phyloP scores from a whole-genome alignment of 495 filamentous ascomycete species.

The Podospora conica region DNA sequence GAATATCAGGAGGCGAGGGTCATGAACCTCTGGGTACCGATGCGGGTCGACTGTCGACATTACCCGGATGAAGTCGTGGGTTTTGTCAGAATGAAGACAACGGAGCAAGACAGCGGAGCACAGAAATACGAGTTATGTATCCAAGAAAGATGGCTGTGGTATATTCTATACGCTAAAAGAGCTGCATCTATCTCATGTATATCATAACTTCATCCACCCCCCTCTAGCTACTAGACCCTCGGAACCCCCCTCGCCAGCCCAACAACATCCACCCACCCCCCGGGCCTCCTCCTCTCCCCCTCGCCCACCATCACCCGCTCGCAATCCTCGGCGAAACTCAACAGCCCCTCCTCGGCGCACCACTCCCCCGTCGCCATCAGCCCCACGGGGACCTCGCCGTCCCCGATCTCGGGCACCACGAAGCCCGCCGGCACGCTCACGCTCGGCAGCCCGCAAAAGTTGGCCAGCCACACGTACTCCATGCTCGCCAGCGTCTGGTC shows the following conservation, averaged over 20 bases:
- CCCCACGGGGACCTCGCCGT: slow-evolving; percentile 60
- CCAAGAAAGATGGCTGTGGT: too few species aligned
- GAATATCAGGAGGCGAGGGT: too few species aligned
- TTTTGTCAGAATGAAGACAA: too few species aligned
- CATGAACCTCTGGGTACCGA: too few species aligned
- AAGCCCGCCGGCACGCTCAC: slow-evolving; percentile 68
- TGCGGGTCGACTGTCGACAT: too few species aligned
- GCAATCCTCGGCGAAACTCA: slow-evolving; percentile 60
- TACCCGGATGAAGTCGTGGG: too few species aligned
- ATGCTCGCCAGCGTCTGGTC: slow-evolving; percentile 66
- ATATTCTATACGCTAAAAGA: too few species aligned
- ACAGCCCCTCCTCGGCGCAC: slow-evolving; percentile 65
- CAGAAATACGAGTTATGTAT: too few species aligned
- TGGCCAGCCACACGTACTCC: slow-evolving; percentile 81
- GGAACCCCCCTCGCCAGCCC: slow-evolving; percentile 9
- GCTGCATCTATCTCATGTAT: neutral
- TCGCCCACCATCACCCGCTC: slow-evolving; percentile 43
- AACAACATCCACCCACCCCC: slow-evolving; percentile 31
- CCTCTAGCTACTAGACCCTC: neutral
- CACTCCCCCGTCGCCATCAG: slow-evolving; percentile 81
- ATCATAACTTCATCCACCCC: neutral
- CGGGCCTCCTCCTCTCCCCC: slow-evolving; percentile 19
- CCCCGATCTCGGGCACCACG: slow-evolving; percentile 25
- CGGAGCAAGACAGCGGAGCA: too few species aligned
- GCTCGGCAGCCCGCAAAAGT: slow-evolving; percentile 70